Evolutionary conservation across 75 land plant genomes (phyloP).

Genomic region (Chamaecyparis obtusa): DNA sequence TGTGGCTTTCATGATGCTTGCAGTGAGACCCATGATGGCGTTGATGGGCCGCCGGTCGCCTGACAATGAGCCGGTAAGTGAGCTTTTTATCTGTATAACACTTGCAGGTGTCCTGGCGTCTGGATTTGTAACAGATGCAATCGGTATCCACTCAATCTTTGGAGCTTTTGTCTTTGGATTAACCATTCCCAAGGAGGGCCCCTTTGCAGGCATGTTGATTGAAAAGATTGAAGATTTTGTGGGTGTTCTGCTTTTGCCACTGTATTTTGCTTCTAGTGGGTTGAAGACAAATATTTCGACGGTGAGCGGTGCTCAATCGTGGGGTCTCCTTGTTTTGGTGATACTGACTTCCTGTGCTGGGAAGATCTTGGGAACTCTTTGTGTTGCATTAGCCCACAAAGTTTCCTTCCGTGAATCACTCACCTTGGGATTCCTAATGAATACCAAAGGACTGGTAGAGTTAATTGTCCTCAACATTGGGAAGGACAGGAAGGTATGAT

Average conservation of each 20-base stretch:
- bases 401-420: conserved; percentile 40
- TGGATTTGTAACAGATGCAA: conserved; percentile 54
- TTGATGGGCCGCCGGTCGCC: conserved; percentile 42
- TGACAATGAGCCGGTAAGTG: conserved; percentile 40
- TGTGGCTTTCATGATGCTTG: conserved; percentile 27
- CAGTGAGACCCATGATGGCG: conserved; percentile 26
- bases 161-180: conserved; percentile 70
- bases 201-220: conserved; percentile 42
- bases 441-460: conserved; percentile 79
- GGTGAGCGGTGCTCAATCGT: conserved; percentile 29
- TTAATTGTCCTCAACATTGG: conserved; percentile 86
- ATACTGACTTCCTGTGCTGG: conserved; percentile 51
- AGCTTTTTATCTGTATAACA: conserved; percentile 45
- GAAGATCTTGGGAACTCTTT: conserved; percentile 54
- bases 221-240: conserved; percentile 70
- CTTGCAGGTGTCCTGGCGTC: conserved; percentile 38
- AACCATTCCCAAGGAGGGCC: conserved; percentile 52
- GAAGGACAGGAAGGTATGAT: conserved; percentile 45
- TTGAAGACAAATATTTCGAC: conserved; percentile 58
- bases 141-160: conserved; percentile 72
- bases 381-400: conserved; percentile 27
- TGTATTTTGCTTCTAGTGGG: conserved; percentile 75
- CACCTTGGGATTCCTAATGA: conserved; percentile 63
- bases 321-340: conserved; percentile 58
- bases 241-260: conserved; percentile 48